Evolutionary conservation across 139 green algal species (phyloP), one percentile per base, ranked within the genome.

Genomic region (Astrephomene gubernaculifera): DNA sequence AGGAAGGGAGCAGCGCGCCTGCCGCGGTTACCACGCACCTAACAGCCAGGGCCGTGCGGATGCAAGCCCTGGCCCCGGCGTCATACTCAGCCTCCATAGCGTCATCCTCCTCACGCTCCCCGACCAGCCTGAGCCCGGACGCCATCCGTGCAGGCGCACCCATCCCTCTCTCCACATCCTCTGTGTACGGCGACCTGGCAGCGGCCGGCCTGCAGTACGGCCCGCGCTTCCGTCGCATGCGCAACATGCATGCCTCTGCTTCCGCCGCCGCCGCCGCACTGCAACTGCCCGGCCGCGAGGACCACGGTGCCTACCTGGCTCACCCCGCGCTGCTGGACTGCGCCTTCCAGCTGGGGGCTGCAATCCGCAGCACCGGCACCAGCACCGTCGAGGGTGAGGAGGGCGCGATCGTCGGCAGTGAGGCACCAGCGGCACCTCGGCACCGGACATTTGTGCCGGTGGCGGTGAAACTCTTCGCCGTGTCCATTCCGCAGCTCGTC

Each of bases 131-230:
- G 33, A 81, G 74, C 67, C 1, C 27, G 0, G 88, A 89, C 9
- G 71, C 84, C 43, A 3, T 31, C 0, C 65, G 88, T 29, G 88
- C 88, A 4, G 21, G 38, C 9, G 86, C 79, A 14, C 73, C 89
- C 24, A 43, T 57, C 63, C 90, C 90, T 0, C 60, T 86, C 19
- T 76, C 86, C 12, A 72, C 86, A 6, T 81, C 92, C 19, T 60
- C 88, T 33, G 76, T 98, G 74, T 98, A 98, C 89, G 45, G 87
- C 33, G 88, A 94, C 63, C 90, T 98, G 78, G 76, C 87, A 17
- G 89, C 91, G 33, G 89, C 90, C 17, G 95, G 94, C 1, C 87
- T 98, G 88, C 92, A 95, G 88, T 98, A 98, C 81, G 96, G 96
- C 7, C 92, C 94, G 0, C 85, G 92, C 21, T 98, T 98, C 90